Evolutionary conservation across 371 early-diverging fungal species (phyloP), one percentile per base, ranked within the genome.

Genomic region (Actinomucor elegans): DNA sequence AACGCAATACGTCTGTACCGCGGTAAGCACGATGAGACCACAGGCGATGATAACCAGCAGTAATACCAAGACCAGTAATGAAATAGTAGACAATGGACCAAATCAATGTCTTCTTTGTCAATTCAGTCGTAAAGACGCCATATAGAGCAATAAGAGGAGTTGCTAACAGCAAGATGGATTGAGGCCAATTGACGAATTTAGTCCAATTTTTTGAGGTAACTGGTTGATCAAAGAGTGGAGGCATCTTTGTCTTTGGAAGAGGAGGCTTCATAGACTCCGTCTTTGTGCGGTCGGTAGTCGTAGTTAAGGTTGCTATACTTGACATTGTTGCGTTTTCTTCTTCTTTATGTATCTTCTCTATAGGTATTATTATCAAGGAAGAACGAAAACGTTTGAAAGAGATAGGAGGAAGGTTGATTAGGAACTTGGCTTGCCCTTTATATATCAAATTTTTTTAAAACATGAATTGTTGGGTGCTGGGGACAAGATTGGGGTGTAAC

Each of bases 41-140:
- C 52, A 86, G 68, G 38, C 93, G 87, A 64, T 93, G 93, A 65
- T 93, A 91, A 18, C 89, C 94, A 44, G 91, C 94, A 29, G 97
- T 97, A 73, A 97, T 94, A 37, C 95, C 95, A 44, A 96, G 77
- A 12, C 91, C 96, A 12, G 94, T 90, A 57, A 88, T 57, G 57
- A 83, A 85, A 71, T 94, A 94, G 70, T 88, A 95, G 14, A 84
- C 36, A 31, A 91, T 55, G 24, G 89, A 50, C 84, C 87, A 94
- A 48, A 88, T 69, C 45, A 88, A 58, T 1, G 96, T 96, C 71
- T 89, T 84, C 17, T 50, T 47, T 43, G 61, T 68, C 38, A 94
- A 57, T 52, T 81, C 75, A 23, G 88, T 88, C 18, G 87, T 90
- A 21, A 86, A 61, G 27, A 86, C 35, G 49, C 94, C 94, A 63